phyloP scores from a whole-genome alignment of 2,329 filamentous ascomycete species.

The Trichoderma sp. region DNA sequence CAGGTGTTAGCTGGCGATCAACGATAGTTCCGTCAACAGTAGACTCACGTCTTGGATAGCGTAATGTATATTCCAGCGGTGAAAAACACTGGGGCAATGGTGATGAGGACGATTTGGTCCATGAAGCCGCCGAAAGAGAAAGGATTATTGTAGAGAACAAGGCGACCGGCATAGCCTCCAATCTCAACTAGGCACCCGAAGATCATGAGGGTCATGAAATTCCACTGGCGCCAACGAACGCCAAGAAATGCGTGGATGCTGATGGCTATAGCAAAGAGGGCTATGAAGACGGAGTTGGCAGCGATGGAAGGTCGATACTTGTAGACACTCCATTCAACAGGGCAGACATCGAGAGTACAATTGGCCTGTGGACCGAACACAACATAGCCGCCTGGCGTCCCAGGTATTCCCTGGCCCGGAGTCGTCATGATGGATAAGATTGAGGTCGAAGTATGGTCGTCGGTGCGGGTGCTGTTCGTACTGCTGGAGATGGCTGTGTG shows the following conservation, averaged over 20 bases:
- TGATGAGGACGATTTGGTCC: conserved; percentile 65
- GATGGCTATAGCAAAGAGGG: conserved; percentile 45
- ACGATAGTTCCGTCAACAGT: neutral
- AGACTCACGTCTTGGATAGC: conserved; percentile 43
- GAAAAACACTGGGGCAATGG: conserved; percentile 42
- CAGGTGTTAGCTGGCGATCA: neutral
- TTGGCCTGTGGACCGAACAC: conserved; percentile 46
- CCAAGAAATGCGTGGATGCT: conserved; percentile 43
- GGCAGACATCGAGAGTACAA: conserved; percentile 50
- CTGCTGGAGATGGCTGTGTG: neutral
- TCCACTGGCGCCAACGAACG: conserved; percentile 42
- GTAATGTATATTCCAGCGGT: conserved; percentile 55
- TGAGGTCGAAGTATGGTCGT: neutral
- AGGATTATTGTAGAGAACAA: conserved; percentile 57
- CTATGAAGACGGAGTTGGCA: conserved; percentile 49
- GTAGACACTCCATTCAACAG: conserved; percentile 43
- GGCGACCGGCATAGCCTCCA: conserved; percentile 60
- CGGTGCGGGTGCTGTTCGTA: too few relatives aligned
- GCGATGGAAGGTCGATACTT: conserved; percentile 43
- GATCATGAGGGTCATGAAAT: conserved; percentile 51
- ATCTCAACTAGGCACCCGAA: conserved; percentile 58
- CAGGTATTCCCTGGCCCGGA: neutral
- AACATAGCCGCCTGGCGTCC: conserved; percentile 20
- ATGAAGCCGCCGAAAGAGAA: conserved; percentile 61
- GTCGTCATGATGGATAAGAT: neutral